Percentiles rank a stretch among this genome's conserved stretches.
phyloP scores from a whole-genome alignment of 257 asterid species.

The Nicotiana noctiflora region DNA sequence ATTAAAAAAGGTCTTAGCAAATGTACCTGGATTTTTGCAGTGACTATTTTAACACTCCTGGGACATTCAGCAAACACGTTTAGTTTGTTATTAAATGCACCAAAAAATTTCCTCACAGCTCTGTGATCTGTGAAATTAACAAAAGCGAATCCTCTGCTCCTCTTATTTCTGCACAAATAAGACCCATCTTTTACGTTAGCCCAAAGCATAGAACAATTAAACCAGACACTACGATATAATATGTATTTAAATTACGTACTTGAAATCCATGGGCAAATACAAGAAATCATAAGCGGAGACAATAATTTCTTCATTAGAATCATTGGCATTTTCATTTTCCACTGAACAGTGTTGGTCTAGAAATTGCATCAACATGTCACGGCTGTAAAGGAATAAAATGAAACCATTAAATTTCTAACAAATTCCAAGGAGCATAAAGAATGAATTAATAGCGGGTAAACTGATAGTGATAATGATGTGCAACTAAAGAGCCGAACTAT shows the following conservation, averaged over 20 bases:
- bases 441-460: background rate
- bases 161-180: slow-evolving; percentile 22
- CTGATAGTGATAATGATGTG: background rate
- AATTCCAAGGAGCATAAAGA: background rate
- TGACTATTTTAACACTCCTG: slow-evolving; percentile 28
- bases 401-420: background rate
- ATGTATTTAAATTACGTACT: slow-evolving; percentile 8
- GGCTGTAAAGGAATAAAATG: slow-evolving; percentile 21
- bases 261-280: slow-evolving; percentile 63
- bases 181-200: background rate
- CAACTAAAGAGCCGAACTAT: background rate
- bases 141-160: slow-evolving; percentile 62
- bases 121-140: slow-evolving; percentile 46
- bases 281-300: slow-evolving; percentile 53
- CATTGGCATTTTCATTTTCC: slow-evolving; percentile 22
- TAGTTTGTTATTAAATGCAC: slow-evolving; percentile 10
- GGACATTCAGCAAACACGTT: slow-evolving; percentile 27
- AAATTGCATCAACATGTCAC: slow-evolving; percentile 23
- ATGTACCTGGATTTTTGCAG: slow-evolving; percentile 57
- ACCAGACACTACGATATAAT: background rate
- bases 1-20: background rate
- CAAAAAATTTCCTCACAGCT: slow-evolving; percentile 33
- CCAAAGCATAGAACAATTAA: background rate
- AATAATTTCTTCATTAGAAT: background rate
- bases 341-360: slow-evolving; percentile 38